Conservation (phyloP, 768 basidiomycete genomes). For the Mycena polygramma region DNA sequence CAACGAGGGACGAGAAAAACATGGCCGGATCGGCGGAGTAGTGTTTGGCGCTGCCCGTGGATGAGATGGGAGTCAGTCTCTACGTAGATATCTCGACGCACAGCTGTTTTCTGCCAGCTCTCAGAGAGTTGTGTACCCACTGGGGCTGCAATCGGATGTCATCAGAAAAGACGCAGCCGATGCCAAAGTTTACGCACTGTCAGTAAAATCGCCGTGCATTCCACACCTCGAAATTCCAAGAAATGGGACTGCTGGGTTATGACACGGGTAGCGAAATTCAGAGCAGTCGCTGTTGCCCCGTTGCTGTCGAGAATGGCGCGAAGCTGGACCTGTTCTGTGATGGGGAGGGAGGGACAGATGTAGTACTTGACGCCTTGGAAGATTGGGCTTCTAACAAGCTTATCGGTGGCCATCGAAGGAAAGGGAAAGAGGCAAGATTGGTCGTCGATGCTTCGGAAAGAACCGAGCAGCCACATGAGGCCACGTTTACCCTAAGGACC, state of each 20-base stretch:
- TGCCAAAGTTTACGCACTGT: not conserved
- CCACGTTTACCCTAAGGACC: no score
- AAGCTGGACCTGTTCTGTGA: not conserved
- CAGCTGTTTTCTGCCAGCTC: not conserved
- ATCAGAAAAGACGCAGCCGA: not conserved
- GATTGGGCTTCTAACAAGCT: not conserved
- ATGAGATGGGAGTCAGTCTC: not conserved
- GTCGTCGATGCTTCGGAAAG: no score
- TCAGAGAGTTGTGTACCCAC: not conserved
- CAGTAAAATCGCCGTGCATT: not conserved
- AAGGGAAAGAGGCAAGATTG: no score
- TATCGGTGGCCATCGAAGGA: not conserved
- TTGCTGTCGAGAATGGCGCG: not conserved
- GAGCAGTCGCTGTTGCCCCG: not conserved
- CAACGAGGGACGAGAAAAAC: slow-evolving; percentile 3
- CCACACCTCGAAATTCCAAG: not conserved
- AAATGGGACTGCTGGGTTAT: not conserved
- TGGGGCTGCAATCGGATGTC: not conserved
- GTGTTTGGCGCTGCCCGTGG: not conserved
- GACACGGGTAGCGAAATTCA: not conserved
- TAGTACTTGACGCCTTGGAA: not conserved
- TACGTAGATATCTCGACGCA: not conserved
- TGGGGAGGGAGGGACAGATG: not conserved
- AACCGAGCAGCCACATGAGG: no score
- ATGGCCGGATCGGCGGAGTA: slow-evolving; percentile 6